phyloP scores from a whole-genome alignment of 768 basidiomycete genomes.

The Mycena latifolia region DNA sequence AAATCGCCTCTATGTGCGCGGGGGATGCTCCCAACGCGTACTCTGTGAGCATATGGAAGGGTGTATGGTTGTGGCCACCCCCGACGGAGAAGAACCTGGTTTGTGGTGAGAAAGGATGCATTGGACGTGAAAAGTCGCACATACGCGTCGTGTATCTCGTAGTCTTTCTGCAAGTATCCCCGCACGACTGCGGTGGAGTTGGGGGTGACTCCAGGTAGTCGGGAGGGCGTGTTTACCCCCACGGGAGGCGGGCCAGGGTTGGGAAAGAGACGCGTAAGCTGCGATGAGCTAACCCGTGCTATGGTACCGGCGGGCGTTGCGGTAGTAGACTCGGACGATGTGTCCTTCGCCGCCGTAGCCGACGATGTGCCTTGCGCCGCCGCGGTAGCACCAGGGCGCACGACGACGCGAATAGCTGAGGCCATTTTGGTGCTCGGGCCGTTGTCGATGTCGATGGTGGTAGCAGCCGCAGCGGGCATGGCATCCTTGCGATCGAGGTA shows the following conservation, averaged over 20 bases:
- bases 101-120: conserved; percentile 47
- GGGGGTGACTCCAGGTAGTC: conserved; percentile 49
- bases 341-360: conserved; percentile 1
- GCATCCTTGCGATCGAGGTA: conserved; percentile 24
- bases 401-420: conserved; percentile 19
- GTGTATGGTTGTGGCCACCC: conserved; percentile 55
- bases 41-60: conserved; percentile 69
- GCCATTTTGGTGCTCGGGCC: conserved; percentile 17
- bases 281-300: conserved; percentile 4
- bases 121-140: conserved; percentile 48
- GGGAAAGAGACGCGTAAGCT: conserved; percentile 15
- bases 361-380: conserved; percentile 6
- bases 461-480: conserved; percentile 17
- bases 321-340: conserved; percentile 13
- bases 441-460: conserved; percentile 15
- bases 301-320: conserved; percentile 17
- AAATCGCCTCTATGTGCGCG: conserved; percentile 51
- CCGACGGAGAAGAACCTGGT: conserved; percentile 21
- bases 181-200: conserved; percentile 55
- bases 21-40: conserved; percentile 70
- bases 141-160: conserved; percentile 56
- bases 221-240: conserved; percentile 41
- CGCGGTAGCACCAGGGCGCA: conserved; percentile 9
- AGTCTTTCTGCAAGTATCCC: conserved; percentile 60
- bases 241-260: conserved; percentile 13